A percentile compares a stretch with the other conserved stretches of the same genome.
Conservation (phyloP, 2,329 filamentous ascomycete genomes). For the Arthrobotrys pseudoclavata region DNA sequence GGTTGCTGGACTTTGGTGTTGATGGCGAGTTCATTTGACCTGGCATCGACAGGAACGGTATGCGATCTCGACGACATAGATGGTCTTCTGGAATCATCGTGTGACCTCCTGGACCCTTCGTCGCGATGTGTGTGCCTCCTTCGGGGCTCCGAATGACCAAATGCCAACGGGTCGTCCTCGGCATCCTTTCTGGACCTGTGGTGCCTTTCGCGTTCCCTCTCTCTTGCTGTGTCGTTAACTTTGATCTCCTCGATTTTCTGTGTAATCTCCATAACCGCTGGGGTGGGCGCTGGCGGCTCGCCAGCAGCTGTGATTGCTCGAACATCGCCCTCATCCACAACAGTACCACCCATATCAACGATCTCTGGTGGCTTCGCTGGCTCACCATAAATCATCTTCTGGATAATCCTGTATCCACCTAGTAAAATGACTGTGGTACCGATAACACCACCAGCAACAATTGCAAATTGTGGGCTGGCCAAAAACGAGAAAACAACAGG, state of each 20-base stretch:
- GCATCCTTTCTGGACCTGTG: constrained; percentile 22
- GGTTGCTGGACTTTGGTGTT: constrained; percentile 10
- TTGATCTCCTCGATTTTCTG: constrained; percentile 42
- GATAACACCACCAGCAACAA: constrained; percentile 87
- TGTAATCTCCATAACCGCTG: constrained; percentile 33
- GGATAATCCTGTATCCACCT: constrained; percentile 97
- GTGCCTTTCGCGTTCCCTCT: constrained; percentile 53
- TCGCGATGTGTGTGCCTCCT: constrained; percentile 36
- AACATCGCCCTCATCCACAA: constrained; percentile 55
- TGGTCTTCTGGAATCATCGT: constrained; percentile 30
- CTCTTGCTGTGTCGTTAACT: constrained; percentile 45
- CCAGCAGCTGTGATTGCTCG: constrained; percentile 36
- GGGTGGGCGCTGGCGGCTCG: constrained; percentile 24
- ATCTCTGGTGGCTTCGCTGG: constrained; percentile 52
- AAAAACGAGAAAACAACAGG: constrained; percentile 89
- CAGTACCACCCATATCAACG: constrained; percentile 54
- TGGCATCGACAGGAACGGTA: constrained; percentile 34
- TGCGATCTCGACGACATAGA: constrained; percentile 30
- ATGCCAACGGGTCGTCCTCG: constrained; percentile 51
- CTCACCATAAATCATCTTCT: constrained; percentile 73
- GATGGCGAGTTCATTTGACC: constrained; percentile 1
- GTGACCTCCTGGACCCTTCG: constrained; percentile 37
- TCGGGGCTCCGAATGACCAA: constrained; percentile 42
- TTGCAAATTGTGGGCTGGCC: constrained; percentile 91
- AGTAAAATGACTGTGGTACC: constrained; percentile 97